A percentile compares a stretch with the other conserved stretches of the same genome.
These are phyloP conservation scores for Extremus antarcticus DNA, from an alignment of 495 filamentous ascomycete species.

Conservation along the genomic window DNA sequence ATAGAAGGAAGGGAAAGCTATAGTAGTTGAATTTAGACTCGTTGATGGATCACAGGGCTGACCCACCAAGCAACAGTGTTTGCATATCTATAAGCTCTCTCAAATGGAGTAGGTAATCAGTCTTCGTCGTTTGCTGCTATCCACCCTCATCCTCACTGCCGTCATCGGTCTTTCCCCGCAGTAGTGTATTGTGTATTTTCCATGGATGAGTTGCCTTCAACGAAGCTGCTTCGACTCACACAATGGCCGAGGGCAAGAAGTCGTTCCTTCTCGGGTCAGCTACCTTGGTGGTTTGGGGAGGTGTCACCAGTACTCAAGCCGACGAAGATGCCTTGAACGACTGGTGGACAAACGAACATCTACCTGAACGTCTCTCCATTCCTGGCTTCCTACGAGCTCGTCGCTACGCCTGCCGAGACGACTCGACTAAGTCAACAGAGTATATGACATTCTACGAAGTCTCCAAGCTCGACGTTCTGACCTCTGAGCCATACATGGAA, in stretches of 20 bases:
- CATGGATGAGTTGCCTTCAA: too few relatives aligned
- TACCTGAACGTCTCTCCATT: slow-evolving; percentile 12
- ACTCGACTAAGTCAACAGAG: neutral
- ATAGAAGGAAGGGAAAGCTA: neutral
- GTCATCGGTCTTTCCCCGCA: too few relatives aligned
- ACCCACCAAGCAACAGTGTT: too few relatives aligned
- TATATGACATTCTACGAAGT: slow-evolving; percentile 12
- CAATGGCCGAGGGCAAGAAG: too few relatives aligned
- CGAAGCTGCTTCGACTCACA: too few relatives aligned
- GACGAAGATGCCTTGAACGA: slow-evolving; percentile 10
- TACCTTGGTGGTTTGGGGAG: slow-evolving; percentile 3
- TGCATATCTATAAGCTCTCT: too few relatives aligned
- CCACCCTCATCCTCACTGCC: too few relatives aligned
- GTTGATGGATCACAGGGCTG: too few relatives aligned
- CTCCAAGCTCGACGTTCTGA: neutral
- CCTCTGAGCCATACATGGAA: neutral
- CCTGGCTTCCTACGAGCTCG: slow-evolving; percentile 12
- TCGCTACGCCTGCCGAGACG: neutral
- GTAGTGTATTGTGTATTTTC: too few relatives aligned
- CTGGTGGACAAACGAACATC: slow-evolving; percentile 17
- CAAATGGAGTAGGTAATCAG: too few relatives aligned
- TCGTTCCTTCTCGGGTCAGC: neutral
- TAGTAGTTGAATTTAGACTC: too few relatives aligned
- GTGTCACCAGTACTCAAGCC: neutral
- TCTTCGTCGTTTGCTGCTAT: too few relatives aligned